Evolutionary conservation across 768 basidiomycete genomes (phyloP), one percentile per base, ranked within the genome.

Genomic region (Nidula microcarpa): DNA sequence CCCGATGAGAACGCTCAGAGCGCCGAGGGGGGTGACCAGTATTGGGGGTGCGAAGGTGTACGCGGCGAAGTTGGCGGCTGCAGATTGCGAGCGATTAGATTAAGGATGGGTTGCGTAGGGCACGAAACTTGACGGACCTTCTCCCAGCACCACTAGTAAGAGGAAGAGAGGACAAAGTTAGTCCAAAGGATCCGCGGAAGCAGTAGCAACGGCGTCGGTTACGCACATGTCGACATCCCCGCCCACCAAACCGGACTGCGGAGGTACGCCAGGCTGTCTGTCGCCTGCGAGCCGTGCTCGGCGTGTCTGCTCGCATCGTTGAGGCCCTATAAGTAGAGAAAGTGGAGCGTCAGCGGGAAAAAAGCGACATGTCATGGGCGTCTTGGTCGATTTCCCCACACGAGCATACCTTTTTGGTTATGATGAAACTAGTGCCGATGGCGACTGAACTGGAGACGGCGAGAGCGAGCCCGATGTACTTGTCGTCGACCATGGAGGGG

Each of bases 31-130:
- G 1, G 96, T 98, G n/a, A 99, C 94, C 52, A 99, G 78, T 64
- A 98, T 95, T 60, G 97, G 92, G 55, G 96, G 97, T 1, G 97
- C 97, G 61, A 98, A 99, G 0, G 94, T 91, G 66, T 98, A 98
- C 6, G 96, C 96, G 6, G 95, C 94, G 70, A 98, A 98, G 72
- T 91, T 91, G 52, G 89, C 89, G 54, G 87, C 86, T 89, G 57
- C 48, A 48, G 47, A 50, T 33, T 14, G 14, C 32, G 23, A 23
- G 23, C 23, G 45, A 45, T 57, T 39, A 59, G 50, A 56, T 36
- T 49, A 34, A 8, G 43, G 45, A 23, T 43, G 13, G 18, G 11
- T 34, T 39, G 48, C 35, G 36, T 17, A 8, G 16, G 52, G n/a
- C 16, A 10, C 18, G 23, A 49, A 34, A 23, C 23, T 34, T 8